phyloP scores from a whole-genome alignment of 306 rosid species.

The Erythrophleum fordii region DNA sequence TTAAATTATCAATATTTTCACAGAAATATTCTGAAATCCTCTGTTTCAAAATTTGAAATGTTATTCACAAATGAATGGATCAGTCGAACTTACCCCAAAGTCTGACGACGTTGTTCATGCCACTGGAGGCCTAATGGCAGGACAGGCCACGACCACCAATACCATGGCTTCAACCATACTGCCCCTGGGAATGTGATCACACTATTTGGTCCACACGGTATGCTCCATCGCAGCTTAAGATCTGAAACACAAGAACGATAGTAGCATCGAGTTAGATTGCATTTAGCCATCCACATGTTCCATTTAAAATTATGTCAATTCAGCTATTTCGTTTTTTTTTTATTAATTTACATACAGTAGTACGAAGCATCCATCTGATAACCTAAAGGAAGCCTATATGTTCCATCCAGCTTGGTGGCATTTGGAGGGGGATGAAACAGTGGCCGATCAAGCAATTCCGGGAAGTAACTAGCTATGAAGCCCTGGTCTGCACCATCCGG shows the following conservation, averaged over 20 bases:
- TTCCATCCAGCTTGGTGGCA: slow-evolving; percentile 77
- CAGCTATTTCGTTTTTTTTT: neutral
- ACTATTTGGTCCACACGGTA: slow-evolving; percentile 98
- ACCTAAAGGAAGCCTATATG: slow-evolving; percentile 90
- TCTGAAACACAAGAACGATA: slow-evolving; percentile 46
- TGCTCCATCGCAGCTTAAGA: slow-evolving; percentile 85
- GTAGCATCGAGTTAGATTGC: slow-evolving; percentile 22
- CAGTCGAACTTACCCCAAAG: slow-evolving; percentile 72
- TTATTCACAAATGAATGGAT: neutral
- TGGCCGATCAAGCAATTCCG: slow-evolving; percentile 83
- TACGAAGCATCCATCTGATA: slow-evolving; percentile 99
- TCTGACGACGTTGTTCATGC: slow-evolving; percentile 75
- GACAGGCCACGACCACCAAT: slow-evolving; percentile 99
- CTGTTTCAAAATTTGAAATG: too few species aligned
- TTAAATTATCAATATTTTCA: too few species aligned
- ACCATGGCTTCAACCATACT: slow-evolving; percentile 97
- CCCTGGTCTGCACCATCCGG: slow-evolving; percentile 99
- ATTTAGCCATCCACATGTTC: neutral
- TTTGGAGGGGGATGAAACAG: slow-evolving; percentile 77
- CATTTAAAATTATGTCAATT: neutral
- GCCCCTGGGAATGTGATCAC: slow-evolving; percentile 97
- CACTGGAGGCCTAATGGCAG: slow-evolving; percentile 90
- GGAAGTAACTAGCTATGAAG: slow-evolving; percentile 84
- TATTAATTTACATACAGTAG: slow-evolving; percentile 61
- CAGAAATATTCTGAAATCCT: too few species aligned